phyloP scores from a whole-genome alignment of 148 eudicot species.

The Polygonum maritimum region DNA sequence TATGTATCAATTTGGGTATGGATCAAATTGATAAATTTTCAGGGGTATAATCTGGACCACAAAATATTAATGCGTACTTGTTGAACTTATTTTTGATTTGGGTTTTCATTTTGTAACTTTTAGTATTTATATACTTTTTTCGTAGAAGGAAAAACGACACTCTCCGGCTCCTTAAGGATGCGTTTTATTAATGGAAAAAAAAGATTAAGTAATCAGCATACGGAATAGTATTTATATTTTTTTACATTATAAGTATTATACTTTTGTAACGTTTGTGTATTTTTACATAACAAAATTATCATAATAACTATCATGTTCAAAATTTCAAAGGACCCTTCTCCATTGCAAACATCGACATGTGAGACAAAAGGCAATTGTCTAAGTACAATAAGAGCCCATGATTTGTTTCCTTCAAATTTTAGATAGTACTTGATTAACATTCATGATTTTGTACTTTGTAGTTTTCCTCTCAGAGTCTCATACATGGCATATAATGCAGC shows the following conservation, averaged over 20 bases:
- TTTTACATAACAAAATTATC: background rate
- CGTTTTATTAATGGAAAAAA: no score
- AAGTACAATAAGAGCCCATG: background rate
- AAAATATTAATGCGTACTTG: background rate
- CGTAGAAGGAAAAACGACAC: no score
- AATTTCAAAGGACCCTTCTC: background rate
- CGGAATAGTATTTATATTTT: no score
- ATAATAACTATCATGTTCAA: background rate
- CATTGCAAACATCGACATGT: background rate
- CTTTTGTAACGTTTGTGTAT: background rate
- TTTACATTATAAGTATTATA: no score
- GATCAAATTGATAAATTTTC: background rate
- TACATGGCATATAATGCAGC: background rate
- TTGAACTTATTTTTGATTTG: background rate
- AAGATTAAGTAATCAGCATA: no score
- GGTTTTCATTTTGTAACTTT: background rate
- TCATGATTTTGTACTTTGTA: background rate
- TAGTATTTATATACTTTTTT: no score
- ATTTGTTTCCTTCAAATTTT: background rate
- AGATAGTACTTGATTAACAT: background rate
- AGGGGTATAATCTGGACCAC: constrained; percentile 1
- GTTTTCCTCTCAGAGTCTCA: background rate
- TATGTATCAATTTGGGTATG: background rate
- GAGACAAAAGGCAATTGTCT: background rate
- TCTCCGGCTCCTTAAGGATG: no score